These are phyloP conservation scores for Metschnikowia arizonensis DNA, from an alignment of 805 yeast genomes.

Conservation along the genomic window DNA sequence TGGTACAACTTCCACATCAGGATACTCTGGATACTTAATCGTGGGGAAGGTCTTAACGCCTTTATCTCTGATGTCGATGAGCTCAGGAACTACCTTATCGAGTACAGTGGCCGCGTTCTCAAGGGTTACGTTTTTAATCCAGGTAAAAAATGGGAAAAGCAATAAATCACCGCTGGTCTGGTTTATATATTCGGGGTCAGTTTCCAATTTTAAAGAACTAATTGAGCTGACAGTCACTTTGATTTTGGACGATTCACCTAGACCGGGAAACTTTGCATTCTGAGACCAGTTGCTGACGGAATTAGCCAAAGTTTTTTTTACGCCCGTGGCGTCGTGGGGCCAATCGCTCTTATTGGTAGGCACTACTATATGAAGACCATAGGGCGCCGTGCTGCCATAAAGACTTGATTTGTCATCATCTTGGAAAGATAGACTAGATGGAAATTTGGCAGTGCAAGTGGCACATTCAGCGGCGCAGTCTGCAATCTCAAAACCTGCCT, in stretches of 20 bases:
- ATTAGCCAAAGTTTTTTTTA: constrained; percentile 41
- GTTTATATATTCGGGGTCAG: constrained; percentile 37
- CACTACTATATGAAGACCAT: constrained; percentile 67
- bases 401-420: constrained; percentile 41
- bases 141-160: constrained; percentile 69
- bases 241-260: constrained; percentile 28
- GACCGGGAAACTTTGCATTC: constrained; percentile 17
- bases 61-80: constrained; percentile 26
- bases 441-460: constrained; percentile 51
- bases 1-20: constrained; percentile 30
- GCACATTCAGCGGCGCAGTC: constrained; percentile 52
- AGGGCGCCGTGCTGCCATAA: constrained; percentile 69
- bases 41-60: constrained; percentile 9
- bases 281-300: constrained; percentile 38
- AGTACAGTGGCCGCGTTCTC: constrained; percentile 44
- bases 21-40: constrained; percentile 14
- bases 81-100: constrained; percentile 38
- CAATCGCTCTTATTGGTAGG: constrained; percentile 86
- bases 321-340: constrained; percentile 66
- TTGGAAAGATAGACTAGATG: constrained; percentile 44
- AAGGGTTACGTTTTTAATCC: constrained; percentile 52
- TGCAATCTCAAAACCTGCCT: constrained; percentile 33
- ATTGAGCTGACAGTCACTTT: constrained; percentile 55
- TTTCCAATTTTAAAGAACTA: constrained; percentile 41
- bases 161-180: constrained; percentile 55